These are phyloP conservation scores for Heliocybe sulcata DNA, from an alignment of 1,284 basidiomycete genomes.

Conservation along the genomic window DNA sequence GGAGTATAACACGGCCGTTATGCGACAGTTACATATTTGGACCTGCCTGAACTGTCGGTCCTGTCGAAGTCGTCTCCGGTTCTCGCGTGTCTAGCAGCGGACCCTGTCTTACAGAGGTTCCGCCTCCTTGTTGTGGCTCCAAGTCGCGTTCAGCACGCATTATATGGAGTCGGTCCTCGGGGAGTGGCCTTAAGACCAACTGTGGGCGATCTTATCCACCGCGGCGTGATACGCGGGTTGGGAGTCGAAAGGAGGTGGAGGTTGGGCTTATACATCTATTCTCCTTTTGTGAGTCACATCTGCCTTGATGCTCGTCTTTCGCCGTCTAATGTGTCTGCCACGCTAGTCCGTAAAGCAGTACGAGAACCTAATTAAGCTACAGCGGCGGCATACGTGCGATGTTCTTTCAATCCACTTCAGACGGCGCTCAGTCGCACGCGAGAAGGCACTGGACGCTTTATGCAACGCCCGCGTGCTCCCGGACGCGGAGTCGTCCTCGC, in stretches of 20 bases:
- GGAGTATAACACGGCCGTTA: background rate
- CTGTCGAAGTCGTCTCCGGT: constrained; percentile 38
- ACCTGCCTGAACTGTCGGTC: constrained; percentile 58
- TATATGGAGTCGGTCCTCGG: constrained; percentile 47
- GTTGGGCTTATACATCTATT: constrained; percentile 56
- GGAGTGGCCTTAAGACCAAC: constrained; percentile 55
- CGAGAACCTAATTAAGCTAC: constrained; percentile 41
- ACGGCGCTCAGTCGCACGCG: constrained; percentile 23
- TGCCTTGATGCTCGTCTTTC: constrained; percentile 8
- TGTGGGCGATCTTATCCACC: constrained; percentile 53
- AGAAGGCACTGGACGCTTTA: constrained; percentile 25
- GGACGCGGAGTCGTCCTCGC: constrained; percentile 41
- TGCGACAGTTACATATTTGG: constrained; percentile 55
- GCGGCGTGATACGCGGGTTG: constrained; percentile 60
- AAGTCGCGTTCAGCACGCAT: constrained; percentile 54
- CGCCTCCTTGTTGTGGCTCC: constrained; percentile 55
- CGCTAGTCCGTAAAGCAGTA: constrained; percentile 51
- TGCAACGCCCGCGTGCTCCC: constrained; percentile 42
- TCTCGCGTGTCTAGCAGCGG: constrained; percentile 42
- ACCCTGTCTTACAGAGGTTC: constrained; percentile 53
- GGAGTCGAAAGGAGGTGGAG: constrained; percentile 59
- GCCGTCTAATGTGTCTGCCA: constrained; percentile 1
- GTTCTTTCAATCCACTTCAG: constrained; percentile 40
- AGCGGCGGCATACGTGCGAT: constrained; percentile 39
- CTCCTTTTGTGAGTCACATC: constrained; percentile 38